These are phyloP conservation scores for Fremontodendron californicum DNA, from an alignment of 345 rosid genomes.

Conservation along the genomic window DNA sequence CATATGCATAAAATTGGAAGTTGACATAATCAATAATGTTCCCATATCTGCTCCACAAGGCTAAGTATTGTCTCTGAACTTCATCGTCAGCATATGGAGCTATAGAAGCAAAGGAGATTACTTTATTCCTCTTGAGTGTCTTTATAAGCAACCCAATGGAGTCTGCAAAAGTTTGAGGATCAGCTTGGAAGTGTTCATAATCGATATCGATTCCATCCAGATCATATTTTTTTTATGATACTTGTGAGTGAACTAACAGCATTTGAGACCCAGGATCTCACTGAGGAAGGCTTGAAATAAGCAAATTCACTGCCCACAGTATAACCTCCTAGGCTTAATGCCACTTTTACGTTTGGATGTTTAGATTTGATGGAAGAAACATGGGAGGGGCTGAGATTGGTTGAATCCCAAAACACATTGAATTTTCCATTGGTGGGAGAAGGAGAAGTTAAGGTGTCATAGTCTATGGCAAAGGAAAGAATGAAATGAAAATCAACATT, in stretches of 20 bases:
- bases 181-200: conserved; percentile 28
- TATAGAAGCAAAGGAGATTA: conserved; percentile 43
- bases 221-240: conserved; percentile 21
- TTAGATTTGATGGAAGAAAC: conserved; percentile 30
- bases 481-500: conserved; percentile 39
- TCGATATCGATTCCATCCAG: conserved; percentile 37
- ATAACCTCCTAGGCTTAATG: conserved; percentile 10
- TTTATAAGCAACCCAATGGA: conserved; percentile 30
- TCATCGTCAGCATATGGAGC: conserved; percentile 40
- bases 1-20: conserved; percentile 60
- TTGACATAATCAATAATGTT: conserved; percentile 56
- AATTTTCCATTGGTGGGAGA: conserved; percentile 37
- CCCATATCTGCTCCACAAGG: conserved; percentile 48
- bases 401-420: conserved; percentile 39
- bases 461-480: conserved; percentile 41
- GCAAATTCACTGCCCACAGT: conserved; percentile 6
- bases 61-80: conserved; percentile 43
- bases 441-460: conserved; percentile 23
- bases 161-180: conserved; percentile 28
- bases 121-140: conserved; percentile 25
- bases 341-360: conserved; percentile 33
- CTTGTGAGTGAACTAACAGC: conserved; percentile 27
- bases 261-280: conserved; percentile 29
- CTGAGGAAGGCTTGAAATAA: conserved; percentile 22
- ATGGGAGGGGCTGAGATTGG: conserved; percentile 27